Evolutionary conservation across 2,329 filamentous ascomycete species (phyloP).

Genomic region (Fusarium albidum): DNA sequence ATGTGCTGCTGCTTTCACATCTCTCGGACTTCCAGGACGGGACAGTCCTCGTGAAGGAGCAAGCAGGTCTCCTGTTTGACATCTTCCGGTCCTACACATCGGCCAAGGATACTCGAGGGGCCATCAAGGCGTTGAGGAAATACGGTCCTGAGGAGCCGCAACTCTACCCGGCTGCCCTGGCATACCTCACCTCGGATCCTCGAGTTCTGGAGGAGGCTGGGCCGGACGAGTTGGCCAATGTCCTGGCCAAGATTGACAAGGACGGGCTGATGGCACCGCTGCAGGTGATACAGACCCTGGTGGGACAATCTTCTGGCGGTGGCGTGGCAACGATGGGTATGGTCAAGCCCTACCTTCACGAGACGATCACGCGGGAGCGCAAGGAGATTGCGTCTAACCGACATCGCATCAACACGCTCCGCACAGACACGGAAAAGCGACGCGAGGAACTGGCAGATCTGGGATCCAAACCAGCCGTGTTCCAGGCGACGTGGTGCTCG

Average conservation of each 20-base stretch:
- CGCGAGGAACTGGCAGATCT: slow-evolving; percentile 81
- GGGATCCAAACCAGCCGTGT: slow-evolving; percentile 81
- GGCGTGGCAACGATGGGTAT: slow-evolving; percentile 95
- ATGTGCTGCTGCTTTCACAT: slow-evolving; percentile 91
- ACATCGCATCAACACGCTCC: slow-evolving; percentile 82
- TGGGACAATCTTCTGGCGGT: slow-evolving; percentile 60
- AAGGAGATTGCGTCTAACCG: slow-evolving; percentile 84
- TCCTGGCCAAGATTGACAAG: slow-evolving; percentile 86
- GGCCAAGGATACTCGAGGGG: slow-evolving; percentile 88
- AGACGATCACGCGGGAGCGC: slow-evolving; percentile 88
- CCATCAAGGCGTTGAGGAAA: slow-evolving; percentile 87
- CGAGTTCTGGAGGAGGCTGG: slow-evolving; percentile 86
- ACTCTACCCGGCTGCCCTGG: slow-evolving; percentile 88
- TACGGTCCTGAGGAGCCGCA: slow-evolving; percentile 92
- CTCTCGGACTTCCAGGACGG: slow-evolving; percentile 90
- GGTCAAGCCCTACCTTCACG: slow-evolving; percentile 90
- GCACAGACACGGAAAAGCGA: slow-evolving; percentile 82
- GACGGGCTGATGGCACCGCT: slow-evolving; percentile 94
- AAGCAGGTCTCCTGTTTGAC: slow-evolving; percentile 89
- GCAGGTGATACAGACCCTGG: slow-evolving; percentile 92
- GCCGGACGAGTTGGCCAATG: slow-evolving; percentile 77
- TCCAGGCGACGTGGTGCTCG: slow-evolving; percentile 88
- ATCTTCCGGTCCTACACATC: slow-evolving; percentile 97
- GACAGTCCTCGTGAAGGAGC: slow-evolving; percentile 90
- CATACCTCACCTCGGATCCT: slow-evolving; percentile 90